Evolutionary conservation across 1,284 basidiomycete genomes (phyloP).

Genomic region (Moniliella sp.): DNA sequence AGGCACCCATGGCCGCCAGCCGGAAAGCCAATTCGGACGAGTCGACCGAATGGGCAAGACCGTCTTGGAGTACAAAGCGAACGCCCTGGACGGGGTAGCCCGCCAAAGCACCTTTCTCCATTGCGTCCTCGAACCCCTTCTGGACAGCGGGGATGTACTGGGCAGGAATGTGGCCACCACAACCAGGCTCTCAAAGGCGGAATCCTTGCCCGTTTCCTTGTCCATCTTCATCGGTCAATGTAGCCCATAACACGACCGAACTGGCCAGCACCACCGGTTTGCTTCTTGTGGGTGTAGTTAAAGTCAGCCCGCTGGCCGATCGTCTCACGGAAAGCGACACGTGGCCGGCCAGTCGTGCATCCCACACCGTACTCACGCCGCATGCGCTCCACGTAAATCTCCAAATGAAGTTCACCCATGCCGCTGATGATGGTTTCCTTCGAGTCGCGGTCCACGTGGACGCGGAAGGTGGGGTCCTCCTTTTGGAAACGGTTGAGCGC

Average conservation of each 20-base stretch:
- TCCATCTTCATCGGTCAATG: slow-evolving; percentile 75
- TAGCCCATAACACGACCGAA: slow-evolving; percentile 72
- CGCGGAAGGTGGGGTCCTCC: slow-evolving; percentile 95
- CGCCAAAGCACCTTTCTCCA: slow-evolving; percentile 71
- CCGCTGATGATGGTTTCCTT: slow-evolving; percentile 99
- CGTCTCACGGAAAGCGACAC: slow-evolving; percentile 89
- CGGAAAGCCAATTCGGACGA: slow-evolving; percentile 91
- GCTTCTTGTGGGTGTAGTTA: slow-evolving; percentile 91
- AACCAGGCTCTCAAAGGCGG: slow-evolving; percentile 65
- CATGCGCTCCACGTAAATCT: slow-evolving; percentile 99
- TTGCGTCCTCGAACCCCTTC: slow-evolving; percentile 85
- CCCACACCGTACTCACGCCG: slow-evolving; percentile 86
- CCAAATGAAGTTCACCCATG: slow-evolving; percentile 95
- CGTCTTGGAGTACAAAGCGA: slow-evolving; percentile 73
- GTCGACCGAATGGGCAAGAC: slow-evolving; percentile 80
- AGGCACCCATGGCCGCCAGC: slow-evolving; percentile 67
- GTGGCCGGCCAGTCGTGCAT: slow-evolving; percentile 81
- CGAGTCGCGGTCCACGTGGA: slow-evolving; percentile 78
- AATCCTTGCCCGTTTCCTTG: slow-evolving; percentile 60
- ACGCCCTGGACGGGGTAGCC: slow-evolving; percentile 73
- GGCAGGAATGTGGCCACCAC: slow-evolving; percentile 78
- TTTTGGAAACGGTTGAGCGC: slow-evolving; percentile 95
- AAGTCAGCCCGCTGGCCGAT: slow-evolving; percentile 63
- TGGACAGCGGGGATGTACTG: slow-evolving; percentile 86
- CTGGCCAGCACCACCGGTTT: slow-evolving; percentile 88